A percentile compares a stretch with the other conserved stretches of the same genome.
Evolutionary conservation across 352 stramenopile genomes (phyloP).

Genomic region (Phytophthora capsici): DNA sequence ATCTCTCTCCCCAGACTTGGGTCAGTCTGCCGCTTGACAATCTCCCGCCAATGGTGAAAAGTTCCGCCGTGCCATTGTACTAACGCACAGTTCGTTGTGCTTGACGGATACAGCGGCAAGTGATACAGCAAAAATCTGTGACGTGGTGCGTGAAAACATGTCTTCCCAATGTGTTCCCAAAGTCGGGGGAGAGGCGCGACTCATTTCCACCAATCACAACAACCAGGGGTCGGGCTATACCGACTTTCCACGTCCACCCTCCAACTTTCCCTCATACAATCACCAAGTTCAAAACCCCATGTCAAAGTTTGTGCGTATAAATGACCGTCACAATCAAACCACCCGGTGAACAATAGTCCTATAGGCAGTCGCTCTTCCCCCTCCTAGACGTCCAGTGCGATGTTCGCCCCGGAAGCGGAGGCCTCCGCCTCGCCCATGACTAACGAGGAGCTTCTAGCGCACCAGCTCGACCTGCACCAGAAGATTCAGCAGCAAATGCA

Average conservation of each 20-base stretch:
- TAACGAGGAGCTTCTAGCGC: slow-evolving; percentile 79
- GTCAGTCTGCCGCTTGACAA: slow-evolving; percentile 6
- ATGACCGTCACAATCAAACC: slow-evolving; percentile 7
- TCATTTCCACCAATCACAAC: slow-evolving; percentile 17
- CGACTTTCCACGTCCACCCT: not conserved
- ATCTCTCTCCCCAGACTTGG: slow-evolving; percentile 14
- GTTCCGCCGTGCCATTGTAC: not conserved
- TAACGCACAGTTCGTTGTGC: not conserved
- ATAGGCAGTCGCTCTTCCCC: slow-evolving; percentile 21
- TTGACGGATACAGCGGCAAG: not conserved
- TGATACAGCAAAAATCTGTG: slow-evolving; percentile 14
- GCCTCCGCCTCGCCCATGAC: slow-evolving; percentile 52
- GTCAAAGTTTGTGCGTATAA: too few species aligned
- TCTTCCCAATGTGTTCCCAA: slow-evolving; percentile 12
- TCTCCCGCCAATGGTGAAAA: not conserved
- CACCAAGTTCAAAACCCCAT: not conserved
- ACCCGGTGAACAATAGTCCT: slow-evolving; percentile 19
- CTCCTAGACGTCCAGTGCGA: slow-evolving; percentile 23
- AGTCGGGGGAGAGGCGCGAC: slow-evolving; percentile 9
- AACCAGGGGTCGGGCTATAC: slow-evolving; percentile 3
- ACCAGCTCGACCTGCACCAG: slow-evolving; percentile 84
- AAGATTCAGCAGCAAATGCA: slow-evolving; percentile 90
- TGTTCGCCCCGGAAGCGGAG: slow-evolving; percentile 22
- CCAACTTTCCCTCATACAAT: not conserved
- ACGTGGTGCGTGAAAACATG: too few species aligned